phyloP scores from a whole-genome alignment of 2,329 filamentous ascomycete species.

The Clarireedia paspali region DNA sequence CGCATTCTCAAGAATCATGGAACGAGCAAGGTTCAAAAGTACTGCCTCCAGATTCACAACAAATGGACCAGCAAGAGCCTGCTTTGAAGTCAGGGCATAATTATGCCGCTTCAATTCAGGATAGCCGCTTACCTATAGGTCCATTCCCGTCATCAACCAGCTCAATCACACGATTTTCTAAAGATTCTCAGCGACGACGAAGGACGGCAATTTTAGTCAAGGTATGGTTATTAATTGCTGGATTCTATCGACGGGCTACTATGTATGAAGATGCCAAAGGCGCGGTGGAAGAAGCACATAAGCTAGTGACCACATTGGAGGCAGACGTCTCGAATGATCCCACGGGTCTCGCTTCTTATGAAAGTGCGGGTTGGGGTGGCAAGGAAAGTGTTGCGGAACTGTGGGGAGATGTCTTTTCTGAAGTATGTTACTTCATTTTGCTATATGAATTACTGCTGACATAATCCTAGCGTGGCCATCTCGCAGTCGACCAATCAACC shows the following conservation, averaged over 20 bases:
- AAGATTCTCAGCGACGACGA: conserved; percentile 43
- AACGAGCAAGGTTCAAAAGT: conserved; percentile 10
- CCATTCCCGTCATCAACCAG: conserved; percentile 16
- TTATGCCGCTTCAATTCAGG: conserved; percentile 12
- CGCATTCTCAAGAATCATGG: conserved; percentile 30
- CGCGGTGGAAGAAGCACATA: conserved; percentile 73
- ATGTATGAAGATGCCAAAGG: conserved; percentile 74
- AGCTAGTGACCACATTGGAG: conserved; percentile 66
- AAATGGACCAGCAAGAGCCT: conserved; percentile 22
- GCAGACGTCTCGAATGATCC: conserved; percentile 54
- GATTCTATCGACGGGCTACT: conserved; percentile 75
- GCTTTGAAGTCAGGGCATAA: conserved; percentile 12
- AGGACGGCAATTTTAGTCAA: conserved; percentile 55
- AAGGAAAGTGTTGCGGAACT: conserved; percentile 76
- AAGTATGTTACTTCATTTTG: conserved; percentile 46
- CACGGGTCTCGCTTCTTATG: conserved; percentile 54
- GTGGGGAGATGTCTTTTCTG: conserved; percentile 75
- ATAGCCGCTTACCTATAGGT: conserved; percentile 15
- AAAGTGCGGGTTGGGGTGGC: conserved; percentile 66
- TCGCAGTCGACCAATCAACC: conserved; percentile 21
- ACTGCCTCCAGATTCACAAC: conserved; percentile 21
- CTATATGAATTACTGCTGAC: conserved; percentile 22
- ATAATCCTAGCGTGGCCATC: conserved; percentile 24
- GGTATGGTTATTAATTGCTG: conserved; percentile 86
- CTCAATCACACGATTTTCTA: conserved; percentile 39